A percentile compares a stretch with the other conserved stretches of the same genome.
Evolutionary conservation across 495 filamentous ascomycete genomes (phyloP).

Genomic region (Aspergillus asperescens): DNA sequence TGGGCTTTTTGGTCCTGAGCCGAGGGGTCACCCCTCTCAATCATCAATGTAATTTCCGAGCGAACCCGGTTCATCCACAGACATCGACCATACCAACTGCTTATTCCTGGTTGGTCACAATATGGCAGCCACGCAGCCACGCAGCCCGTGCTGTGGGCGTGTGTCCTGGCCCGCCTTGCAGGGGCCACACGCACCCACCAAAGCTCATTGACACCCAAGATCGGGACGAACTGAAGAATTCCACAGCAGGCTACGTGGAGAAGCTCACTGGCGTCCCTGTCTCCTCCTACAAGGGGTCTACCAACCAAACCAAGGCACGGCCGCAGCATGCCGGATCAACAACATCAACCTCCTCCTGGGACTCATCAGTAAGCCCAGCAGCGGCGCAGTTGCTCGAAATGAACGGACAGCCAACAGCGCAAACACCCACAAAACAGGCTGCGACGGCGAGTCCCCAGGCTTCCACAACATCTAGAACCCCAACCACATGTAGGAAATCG

Average conservation of each 20-base stretch:
- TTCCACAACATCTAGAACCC: slow-evolving; percentile 8
- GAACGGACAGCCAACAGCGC: slow-evolving; percentile 9
- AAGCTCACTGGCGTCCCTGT: slow-evolving; percentile 4
- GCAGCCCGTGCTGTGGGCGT: slow-evolving; percentile 5
- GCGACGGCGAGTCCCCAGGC: slow-evolving; percentile 8
- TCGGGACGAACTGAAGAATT: slow-evolving; percentile 4
- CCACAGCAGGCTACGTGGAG: background rate
- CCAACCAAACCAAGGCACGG: slow-evolving; percentile 8
- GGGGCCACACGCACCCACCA: slow-evolving; percentile 3
- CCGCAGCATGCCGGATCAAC: slow-evolving; percentile 7
- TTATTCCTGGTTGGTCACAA: slow-evolving; percentile 9
- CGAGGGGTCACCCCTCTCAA: too few relatives aligned
- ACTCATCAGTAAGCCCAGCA: slow-evolving; percentile 1
- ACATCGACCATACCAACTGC: slow-evolving; percentile 8
- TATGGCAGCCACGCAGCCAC: slow-evolving; percentile 7
- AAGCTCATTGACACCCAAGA: slow-evolving; percentile 3
- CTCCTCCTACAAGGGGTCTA: slow-evolving; percentile 6
- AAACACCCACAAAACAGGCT: slow-evolving; percentile 7
- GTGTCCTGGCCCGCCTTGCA: background rate
- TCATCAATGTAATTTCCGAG: too few relatives aligned
- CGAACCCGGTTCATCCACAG: slow-evolving; percentile 4
- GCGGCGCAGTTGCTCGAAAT: slow-evolving; percentile 5
- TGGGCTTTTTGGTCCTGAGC: too few relatives aligned
- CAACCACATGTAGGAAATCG: slow-evolving; percentile 4
- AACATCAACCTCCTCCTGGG: slow-evolving; percentile 9